Base-by-base conservation (phyloP, 2,329 filamentous ascomycete genomes). In the Emergomyces africanus region DNA sequence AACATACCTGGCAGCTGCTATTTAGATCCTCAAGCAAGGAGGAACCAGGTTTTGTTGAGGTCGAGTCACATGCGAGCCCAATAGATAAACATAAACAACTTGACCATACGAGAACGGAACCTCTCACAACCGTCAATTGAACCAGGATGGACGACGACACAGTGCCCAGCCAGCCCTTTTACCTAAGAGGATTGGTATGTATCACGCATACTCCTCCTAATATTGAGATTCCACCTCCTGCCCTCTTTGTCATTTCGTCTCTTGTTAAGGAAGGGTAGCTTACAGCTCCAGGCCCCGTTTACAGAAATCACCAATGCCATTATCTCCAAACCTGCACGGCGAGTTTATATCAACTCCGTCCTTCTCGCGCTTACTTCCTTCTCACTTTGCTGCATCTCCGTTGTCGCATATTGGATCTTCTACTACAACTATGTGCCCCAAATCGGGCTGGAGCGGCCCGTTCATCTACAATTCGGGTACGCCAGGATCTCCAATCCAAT, bases 351-450 rank as follows among this genome's bases (percentile, higher is more conserved):
- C 54, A 82, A 81, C 60, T 82, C 78, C 15, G 63, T 79, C 15
- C 76, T 86, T 28, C 74, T 84, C 63, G 68, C 80, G 51, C 64
- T 74, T 56, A 77, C 83, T 25, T 79, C 80, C 2, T 64, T 79
- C 18, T 63, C 81, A 46, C 78, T 89, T 56, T 72, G 87, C 49
- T 77, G 75, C 42, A 70, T 83, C 23, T 84, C 86, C 5, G 72
- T 79, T 6, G 67, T 82, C 44, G 83, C 84, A 39, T 89, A 88
- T 68, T 75, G 77, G 41, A 72, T 85, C 20, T 88, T 89, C 74
- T 89, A 89, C 75, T 79, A 80, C 71, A 80, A 79, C 62, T 88
- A 84, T 72, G 81, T 89, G 25, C 86, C 86, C 0, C 79, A 82
- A 57, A 81, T 85, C 63, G 82, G 83, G 58, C 78, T 88, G 61